Evolutionary conservation across 2,329 filamentous ascomycete genomes (phyloP).

Genomic region (Coleophoma cylindrospora): DNA sequence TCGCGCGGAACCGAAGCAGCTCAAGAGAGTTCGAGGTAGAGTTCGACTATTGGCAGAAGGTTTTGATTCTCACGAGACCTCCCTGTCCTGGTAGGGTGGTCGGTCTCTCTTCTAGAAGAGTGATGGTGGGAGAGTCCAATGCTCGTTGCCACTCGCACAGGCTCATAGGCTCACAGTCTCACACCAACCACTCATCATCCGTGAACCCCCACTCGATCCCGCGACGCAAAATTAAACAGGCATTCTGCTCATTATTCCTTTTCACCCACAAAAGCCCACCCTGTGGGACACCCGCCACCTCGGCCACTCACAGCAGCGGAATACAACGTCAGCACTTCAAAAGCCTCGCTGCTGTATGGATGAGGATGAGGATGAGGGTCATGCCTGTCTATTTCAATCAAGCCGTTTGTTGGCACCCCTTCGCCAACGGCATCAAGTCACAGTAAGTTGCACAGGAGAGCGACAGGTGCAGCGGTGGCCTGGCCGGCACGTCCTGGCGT

Average conservation of each 20-base stretch:
- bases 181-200: slow-evolving; percentile 1
- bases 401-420: too few species aligned
- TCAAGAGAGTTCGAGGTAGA: neutral
- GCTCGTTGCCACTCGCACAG: neutral
- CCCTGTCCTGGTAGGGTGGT: neutral
- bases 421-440: too few species aligned
- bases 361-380: too few species aligned
- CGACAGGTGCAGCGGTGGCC: neutral
- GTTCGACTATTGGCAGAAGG: too few species aligned
- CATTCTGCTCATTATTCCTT: neutral
- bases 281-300: slow-evolving; percentile 2
- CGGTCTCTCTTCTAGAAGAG: neutral
- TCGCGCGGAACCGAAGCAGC: neutral
- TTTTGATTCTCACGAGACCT: neutral
- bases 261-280: slow-evolving; percentile 7
- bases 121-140: neutral
- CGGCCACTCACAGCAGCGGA: slow-evolving; percentile 3
- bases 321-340: neutral
- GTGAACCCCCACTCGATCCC: slow-evolving; percentile 12
- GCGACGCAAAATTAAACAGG: slow-evolving; percentile 6
- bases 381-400: too few species aligned
- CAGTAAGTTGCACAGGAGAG: neutral
- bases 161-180: too few species aligned
- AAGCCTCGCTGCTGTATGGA: neutral
- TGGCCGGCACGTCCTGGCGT: neutral